phyloP scores from a whole-genome alignment of 768 basidiomycete species.

The Naganishia vishniacii region DNA sequence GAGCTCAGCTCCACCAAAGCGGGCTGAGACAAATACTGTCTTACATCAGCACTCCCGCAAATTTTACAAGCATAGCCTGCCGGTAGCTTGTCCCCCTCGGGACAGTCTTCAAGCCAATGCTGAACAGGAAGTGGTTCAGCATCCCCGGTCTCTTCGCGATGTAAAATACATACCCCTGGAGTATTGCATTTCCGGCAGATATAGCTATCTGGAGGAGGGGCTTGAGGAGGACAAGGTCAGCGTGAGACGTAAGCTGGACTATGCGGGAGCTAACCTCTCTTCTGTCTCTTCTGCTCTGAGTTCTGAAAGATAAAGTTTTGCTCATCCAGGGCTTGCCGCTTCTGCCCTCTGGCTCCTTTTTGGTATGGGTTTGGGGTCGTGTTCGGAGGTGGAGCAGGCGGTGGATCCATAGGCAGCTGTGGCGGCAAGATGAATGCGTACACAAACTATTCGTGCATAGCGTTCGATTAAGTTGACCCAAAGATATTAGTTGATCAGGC shows the following conservation, averaged over 20 bases:
- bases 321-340: conserved; percentile 45
- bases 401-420: conserved; percentile 38
- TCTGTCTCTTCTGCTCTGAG: conserved; percentile 23
- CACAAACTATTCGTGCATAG: conserved; percentile 73
- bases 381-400: conserved; percentile 35
- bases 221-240: not conserved
- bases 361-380: conserved; percentile 42
- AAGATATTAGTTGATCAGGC: not conserved
- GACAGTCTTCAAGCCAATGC: conserved; percentile 49
- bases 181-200: conserved; percentile 46
- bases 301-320: conserved; percentile 33
- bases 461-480: not conserved
- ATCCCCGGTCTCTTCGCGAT: conserved; percentile 14
- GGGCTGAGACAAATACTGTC: not conserved
- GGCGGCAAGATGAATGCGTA: conserved; percentile 88
- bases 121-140: conserved; percentile 19
- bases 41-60: conserved; percentile 52
- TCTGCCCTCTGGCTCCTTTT: conserved; percentile 39
- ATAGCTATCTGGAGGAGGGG: conserved; percentile 30
- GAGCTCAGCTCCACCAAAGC: not conserved
- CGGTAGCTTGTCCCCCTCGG: conserved; percentile 59
- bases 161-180: conserved; percentile 36
- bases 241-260: not conserved
- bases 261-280: not conserved
- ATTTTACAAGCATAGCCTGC: conserved; percentile 83